These are phyloP conservation scores for Linnemannia exigua DNA, from an alignment of 192 early-diverging fungal genomes.

Conservation along the genomic window DNA sequence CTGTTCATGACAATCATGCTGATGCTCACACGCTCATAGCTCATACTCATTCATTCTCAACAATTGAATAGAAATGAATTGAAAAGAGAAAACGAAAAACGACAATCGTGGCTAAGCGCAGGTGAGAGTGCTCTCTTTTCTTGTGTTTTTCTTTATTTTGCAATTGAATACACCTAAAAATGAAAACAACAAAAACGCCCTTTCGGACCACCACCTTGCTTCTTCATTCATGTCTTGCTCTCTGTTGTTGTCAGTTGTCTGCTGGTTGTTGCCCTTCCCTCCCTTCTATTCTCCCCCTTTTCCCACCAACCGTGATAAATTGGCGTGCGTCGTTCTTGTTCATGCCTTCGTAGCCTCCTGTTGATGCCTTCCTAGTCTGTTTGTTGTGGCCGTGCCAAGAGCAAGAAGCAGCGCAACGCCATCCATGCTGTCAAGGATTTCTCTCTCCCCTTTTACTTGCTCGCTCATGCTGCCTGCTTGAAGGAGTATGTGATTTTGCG, in stretches of 20 bases:
- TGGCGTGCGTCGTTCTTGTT: not conserved
- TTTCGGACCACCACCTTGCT: not conserved
- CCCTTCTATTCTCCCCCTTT: not conserved
- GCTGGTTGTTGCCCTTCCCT: not conserved
- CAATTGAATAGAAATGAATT: no score
- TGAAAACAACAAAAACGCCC: not conserved
- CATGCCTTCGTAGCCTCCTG: not conserved
- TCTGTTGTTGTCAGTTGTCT: no score
- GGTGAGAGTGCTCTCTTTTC: not conserved
- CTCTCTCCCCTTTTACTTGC: not conserved
- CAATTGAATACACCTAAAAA: not conserved
- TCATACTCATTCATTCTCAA: no score
- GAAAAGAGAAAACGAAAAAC: not conserved
- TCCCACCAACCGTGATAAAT: conserved; percentile 2
- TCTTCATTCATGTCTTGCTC: not conserved
- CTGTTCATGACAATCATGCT: no score
- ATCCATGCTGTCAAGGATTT: not conserved
- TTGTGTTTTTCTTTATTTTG: not conserved
- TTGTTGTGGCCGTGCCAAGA: not conserved
- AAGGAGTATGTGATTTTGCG: no score
- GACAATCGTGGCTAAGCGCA: not conserved
- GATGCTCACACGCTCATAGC: no score
- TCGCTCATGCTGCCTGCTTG: no score
- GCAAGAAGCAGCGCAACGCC: not conserved
- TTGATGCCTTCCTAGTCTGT: no score